Evolutionary conservation across 2,329 filamentous ascomycete species (phyloP).

Genomic region (Chaetomiaceae sp.): DNA sequence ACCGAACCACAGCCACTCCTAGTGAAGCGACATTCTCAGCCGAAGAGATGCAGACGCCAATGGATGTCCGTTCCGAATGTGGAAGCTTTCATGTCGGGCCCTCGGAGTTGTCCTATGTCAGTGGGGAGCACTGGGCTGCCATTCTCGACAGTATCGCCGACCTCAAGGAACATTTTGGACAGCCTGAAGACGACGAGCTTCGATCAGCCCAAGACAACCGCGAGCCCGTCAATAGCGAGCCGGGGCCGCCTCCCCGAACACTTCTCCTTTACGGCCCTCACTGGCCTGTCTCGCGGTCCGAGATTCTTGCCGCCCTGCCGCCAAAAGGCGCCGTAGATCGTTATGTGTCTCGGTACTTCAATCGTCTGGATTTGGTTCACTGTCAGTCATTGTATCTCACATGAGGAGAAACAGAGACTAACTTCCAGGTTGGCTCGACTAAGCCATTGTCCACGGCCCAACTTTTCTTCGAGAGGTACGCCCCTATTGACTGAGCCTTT

Average conservation of each 20-base stretch:
- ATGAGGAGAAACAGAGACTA: too few species aligned
- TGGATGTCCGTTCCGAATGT: conserved; percentile 23
- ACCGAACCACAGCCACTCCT: background rate
- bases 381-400: background rate
- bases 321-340: conserved; percentile 32
- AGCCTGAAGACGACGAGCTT: conserved; percentile 22
- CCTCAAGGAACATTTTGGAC: conserved; percentile 35
- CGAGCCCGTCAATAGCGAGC: background rate
- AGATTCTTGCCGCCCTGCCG: conserved; percentile 35
- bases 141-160: conserved; percentile 39
- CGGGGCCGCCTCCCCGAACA: conserved; percentile 1
- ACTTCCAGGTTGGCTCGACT: too few species aligned
- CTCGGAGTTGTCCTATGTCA: conserved; percentile 32
- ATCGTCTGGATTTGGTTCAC: conserved; percentile 28
- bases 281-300: conserved; percentile 25
- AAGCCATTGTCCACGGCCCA: conserved; percentile 14
- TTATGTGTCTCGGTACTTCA: conserved; percentile 36
- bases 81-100: conserved; percentile 30
- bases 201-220: background rate
- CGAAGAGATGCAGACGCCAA: background rate
- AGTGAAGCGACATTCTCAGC: background rate
- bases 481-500: too few species aligned
- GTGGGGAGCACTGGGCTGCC: conserved; percentile 38
- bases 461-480: conserved; percentile 31
- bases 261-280: conserved; percentile 33